Base-by-base conservation (phyloP, 192 early-diverging fungal species). In the Backusella luteola region DNA sequence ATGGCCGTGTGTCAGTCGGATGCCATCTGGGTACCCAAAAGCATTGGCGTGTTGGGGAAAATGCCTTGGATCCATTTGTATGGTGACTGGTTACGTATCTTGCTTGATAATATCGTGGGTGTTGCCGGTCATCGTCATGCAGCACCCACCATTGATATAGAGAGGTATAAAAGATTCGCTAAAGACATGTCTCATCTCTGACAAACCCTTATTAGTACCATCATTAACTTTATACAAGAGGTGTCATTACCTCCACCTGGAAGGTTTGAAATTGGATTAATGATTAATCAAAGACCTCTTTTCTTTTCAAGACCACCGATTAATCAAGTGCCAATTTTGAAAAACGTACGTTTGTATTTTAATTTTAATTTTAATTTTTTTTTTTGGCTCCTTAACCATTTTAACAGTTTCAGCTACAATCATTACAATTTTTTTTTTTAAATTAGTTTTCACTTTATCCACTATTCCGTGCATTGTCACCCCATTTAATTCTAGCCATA, bases 211-310 rank as follows among this genome's bases (percentile, higher is more conserved):
- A 56, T 26, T 32, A 63, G 56, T 14, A 63, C 56, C 56, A 63
- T 63, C 26, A 63, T 63, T 11, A 94, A 95, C 73, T 72, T 95
- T 36, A 84, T 95, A 9, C 82, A 90, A 67, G 92, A 95, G 71
- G 81, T 95, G 8, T 90, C 88, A 35, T 59, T 94, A 23, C 94
- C 94, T 21, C 93, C 94, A 19, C 92, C 91, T 38, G 94, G 94
- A 8, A 91, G 90, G 70, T 83, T 92, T 19, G 93, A 95, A 76
- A 81, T 94, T 4, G 87, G 87, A 15, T 84, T 95, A 8, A 82
- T 84, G 6, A 82, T 94, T 71, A 89, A 90, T 21, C 81, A 89
- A 49, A 73, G 84, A 56, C 71, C 84, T 12, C 79, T 95, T 7
- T 95, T 87, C 77, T 85, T 86, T 26, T 88, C 90, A 8, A 73